Conservation (phyloP, 2,329 filamentous ascomycete species). For the Laburnicola sp. region DNA sequence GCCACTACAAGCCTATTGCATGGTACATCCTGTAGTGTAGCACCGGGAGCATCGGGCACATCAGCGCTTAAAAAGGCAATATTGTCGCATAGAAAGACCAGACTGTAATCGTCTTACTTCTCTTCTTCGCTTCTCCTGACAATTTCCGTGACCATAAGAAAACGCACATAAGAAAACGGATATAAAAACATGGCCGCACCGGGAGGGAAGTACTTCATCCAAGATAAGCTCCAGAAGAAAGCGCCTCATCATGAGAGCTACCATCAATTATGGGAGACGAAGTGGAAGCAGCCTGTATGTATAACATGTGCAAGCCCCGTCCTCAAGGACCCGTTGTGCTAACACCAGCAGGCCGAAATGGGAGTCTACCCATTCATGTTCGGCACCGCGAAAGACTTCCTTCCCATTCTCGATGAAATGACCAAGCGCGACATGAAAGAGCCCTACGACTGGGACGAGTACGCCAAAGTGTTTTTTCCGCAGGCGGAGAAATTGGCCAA, state of each 20-base stretch:
- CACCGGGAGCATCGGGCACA: too few species aligned
- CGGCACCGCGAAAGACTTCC: slow-evolving; percentile 67
- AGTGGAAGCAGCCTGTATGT: slow-evolving; percentile 70
- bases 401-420: slow-evolving; percentile 67
- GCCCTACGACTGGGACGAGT: slow-evolving; percentile 63
- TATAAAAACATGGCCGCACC: slow-evolving; percentile 44
- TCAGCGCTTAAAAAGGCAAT: too few species aligned
- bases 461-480: slow-evolving; percentile 65
- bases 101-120: too few species aligned
- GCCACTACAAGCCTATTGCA: too few species aligned
- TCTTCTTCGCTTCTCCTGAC: too few species aligned
- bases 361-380: slow-evolving; percentile 77
- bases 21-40: too few species aligned
- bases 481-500: slow-evolving; percentile 61
- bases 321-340: not conserved
- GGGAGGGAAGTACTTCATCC: slow-evolving; percentile 51
- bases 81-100: too few species aligned
- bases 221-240: slow-evolving; percentile 48
- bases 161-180: too few species aligned
- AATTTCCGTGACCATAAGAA: too few species aligned
- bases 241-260: slow-evolving; percentile 54
- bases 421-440: slow-evolving; percentile 66
- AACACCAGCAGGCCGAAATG: slow-evolving; percentile 47
- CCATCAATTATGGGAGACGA: slow-evolving; percentile 67
- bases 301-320: not conserved